Evolutionary conservation across 345 rosid species (phyloP).

Genomic region (Camelina hispida): DNA sequence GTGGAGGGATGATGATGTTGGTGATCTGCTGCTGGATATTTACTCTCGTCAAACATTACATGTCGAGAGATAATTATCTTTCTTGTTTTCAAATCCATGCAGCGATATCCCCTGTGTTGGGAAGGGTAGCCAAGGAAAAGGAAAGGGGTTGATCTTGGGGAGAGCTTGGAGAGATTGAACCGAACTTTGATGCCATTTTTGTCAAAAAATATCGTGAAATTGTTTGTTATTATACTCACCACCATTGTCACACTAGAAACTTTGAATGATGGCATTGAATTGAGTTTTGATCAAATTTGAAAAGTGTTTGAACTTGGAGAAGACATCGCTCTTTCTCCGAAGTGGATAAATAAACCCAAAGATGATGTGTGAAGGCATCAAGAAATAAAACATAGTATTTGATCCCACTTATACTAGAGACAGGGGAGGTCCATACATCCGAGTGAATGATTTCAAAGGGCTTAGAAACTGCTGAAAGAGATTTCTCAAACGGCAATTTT

Average conservation of each 20-base stretch:
- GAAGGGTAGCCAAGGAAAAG: not conserved
- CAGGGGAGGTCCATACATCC: not conserved
- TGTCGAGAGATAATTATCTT: not conserved
- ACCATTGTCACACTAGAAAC: not conserved
- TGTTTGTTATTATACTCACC: not conserved
- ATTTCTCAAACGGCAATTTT: too few species aligned
- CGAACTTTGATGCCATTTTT: not conserved
- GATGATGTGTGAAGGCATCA: not conserved
- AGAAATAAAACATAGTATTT: not conserved
- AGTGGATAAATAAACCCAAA: not conserved
- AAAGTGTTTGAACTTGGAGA: not conserved
- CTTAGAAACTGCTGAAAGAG: too few species aligned
- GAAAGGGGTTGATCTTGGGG: accelerated
- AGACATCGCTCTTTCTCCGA: not conserved
- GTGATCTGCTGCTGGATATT: not conserved
- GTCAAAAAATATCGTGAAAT: not conserved
- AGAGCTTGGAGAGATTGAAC: not conserved
- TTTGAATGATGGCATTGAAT: not conserved
- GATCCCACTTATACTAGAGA: not conserved
- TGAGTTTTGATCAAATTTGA: accelerated
- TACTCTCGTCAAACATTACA: not conserved
- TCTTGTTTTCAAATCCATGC: not conserved
- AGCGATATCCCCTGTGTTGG: not conserved
- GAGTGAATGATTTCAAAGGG: not conserved
- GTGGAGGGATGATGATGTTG: too few species aligned